Base-by-base conservation (phyloP, 495 filamentous ascomycete genomes). In the Penicillium robsamsonii region DNA sequence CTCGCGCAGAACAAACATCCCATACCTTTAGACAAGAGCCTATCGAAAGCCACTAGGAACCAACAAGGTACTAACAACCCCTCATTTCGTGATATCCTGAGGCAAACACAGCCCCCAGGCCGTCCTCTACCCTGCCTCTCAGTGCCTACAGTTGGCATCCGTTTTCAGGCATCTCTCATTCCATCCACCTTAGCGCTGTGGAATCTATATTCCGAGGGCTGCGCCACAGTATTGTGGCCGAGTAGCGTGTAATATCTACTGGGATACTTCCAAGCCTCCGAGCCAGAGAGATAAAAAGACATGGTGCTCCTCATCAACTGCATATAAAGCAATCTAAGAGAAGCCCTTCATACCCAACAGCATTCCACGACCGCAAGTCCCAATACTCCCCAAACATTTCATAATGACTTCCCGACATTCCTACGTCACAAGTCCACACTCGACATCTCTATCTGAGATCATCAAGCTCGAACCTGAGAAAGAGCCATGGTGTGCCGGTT, bases 401-500 rank as follows among this genome's bases (percentile, higher is more conserved):
- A 30, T 12, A 29, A 56, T 60, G 53, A 47, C 57, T 40, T 43
- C 42, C 8, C 48, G 42, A 55, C 0, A 46, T 13, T 41, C 22
- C 10, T n/a, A 25, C 2, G 11, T 8, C 12, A 6, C 17, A 27
- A 25, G 2, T 30, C 13, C 57, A 4, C n/a, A 49, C 33, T 22
- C 46, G 15, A 30, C 48, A 10, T 44, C 61, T 50, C 64, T 71
- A 18, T 61, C 59, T 12, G 48, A 61, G 0, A 67, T 73, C 22
- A 54, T 73, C 41, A 44, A 60, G 4, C 59, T 70, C 17, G 22
- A 62, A 33, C 70, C 70, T 17, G 53, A 63, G 2, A 3, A 60
- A 15, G 67, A 72, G 24, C 48, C 55, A 17, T 59, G 43, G 17
- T 73, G 70, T 49, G 61, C 49, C 18, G 70, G 68, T 0, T 65